Percentiles rank a stretch among this genome's conserved stretches.
Evolutionary conservation across 768 basidiomycete species (phyloP).

Genomic region (Saitozyma podzolica): DNA sequence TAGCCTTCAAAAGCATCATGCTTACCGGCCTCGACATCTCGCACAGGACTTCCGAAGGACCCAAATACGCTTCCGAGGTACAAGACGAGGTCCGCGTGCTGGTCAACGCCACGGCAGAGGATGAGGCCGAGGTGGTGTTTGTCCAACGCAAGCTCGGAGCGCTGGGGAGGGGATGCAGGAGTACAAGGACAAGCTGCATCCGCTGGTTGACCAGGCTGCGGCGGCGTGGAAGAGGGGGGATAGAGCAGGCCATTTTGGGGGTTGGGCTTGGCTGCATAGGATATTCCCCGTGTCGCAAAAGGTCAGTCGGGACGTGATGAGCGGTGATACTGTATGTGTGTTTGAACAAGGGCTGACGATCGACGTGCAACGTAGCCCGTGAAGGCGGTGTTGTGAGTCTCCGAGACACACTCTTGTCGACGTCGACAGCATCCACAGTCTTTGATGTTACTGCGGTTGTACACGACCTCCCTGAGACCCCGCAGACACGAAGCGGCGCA

Average conservation of each 20-base stretch:
- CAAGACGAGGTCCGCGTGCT: not conserved
- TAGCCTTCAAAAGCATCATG: slow-evolving; percentile 39
- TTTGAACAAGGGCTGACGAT: no score
- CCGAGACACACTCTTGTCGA: no score
- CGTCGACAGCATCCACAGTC: no score
- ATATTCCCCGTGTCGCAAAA: no score
- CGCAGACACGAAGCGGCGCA: not conserved
- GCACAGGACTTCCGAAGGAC: not conserved
- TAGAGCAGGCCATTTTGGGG: slow-evolving; percentile 5
- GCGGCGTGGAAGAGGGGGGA: not conserved
- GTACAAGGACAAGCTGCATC: not conserved
- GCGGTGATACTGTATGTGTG: not conserved
- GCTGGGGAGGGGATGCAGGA: slow-evolving; percentile 7
- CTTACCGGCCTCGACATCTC: slow-evolving; percentile 33
- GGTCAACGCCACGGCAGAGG: not conserved
- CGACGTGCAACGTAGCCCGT: no score
- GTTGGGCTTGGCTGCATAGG: not conserved
- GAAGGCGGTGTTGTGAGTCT: no score
- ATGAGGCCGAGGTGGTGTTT: slow-evolving; percentile 6
- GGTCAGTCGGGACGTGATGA: not conserved
- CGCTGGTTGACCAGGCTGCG: not conserved
- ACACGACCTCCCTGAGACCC: no score
- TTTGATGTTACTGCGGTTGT: no score
- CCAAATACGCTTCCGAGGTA: not conserved
- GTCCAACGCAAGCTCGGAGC: slow-evolving; percentile 12